Evolutionary conservation across 2,329 filamentous ascomycete genomes (phyloP), one percentile per base, ranked within the genome.

Genomic region (Colletotrichum liaoningense): DNA sequence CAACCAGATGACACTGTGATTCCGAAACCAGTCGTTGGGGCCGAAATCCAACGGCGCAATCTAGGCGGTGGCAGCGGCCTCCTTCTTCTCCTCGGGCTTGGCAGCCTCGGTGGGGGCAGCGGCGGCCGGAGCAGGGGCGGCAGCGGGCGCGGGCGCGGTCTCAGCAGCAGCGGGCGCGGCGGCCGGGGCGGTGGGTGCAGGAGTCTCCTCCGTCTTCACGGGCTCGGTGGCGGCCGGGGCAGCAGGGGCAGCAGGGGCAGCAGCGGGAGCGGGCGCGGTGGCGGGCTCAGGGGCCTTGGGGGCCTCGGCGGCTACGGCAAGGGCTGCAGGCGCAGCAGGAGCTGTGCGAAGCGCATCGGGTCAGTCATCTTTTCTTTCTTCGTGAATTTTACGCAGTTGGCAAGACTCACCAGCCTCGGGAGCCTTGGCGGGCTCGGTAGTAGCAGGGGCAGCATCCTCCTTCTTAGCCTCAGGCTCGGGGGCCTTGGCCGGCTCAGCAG

Each of bases 61-160:
- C 71, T 75, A 75, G 24, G 72, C 67, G 22, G 65, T 49, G 42
- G 4, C 68, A 30, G 79, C 65, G 16, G 77, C 62, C 19, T 75
- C 77, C 74, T 77, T 78, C 72, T 78, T 76, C 65, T 76, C 72
- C 56, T 80, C 78, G 64, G 77, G 76, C 69, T 77, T 76, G 58
- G 75, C 65, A 35, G 77, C 76, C 52, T 77, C 76, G 56, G 74
- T 66, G 54, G 78, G 76, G 55, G 80, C 76, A 42, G 79, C 70
- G 59, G 78, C 74, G 8, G 79, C 74, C 9, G 80, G 58, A 54
- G 78, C 69, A 22, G 78, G 70, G 38, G 73, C 66, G 30, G 78
- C 72, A 33, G 76, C 73, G n/a, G 76, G 71, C 58, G 76, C 80
- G n/a, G 79, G 77, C 54, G 76, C 63, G 19, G 76, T 69, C 33